Conservation (phyloP, 345 rosid species). For the Arabidopsis arenosa region DNA sequence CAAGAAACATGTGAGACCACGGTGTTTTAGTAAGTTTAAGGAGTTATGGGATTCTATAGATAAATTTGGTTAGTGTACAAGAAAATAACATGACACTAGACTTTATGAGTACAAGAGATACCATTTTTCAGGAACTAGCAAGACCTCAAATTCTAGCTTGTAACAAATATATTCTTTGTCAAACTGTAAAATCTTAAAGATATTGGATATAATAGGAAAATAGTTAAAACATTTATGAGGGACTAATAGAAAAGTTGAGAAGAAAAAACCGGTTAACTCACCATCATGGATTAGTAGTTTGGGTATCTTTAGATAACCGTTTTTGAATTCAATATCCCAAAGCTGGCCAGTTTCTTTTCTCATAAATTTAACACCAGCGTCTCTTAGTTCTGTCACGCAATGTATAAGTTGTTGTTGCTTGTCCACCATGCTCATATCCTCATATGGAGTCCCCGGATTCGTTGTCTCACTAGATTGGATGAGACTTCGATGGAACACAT, state of each 20-base stretch:
- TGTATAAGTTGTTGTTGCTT: constrained; percentile 74
- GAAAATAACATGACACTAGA: too few species aligned
- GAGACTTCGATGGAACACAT: constrained; percentile 65
- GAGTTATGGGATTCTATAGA: constrained; percentile 37
- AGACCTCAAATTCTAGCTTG: too few species aligned
- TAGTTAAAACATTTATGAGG: not conserved
- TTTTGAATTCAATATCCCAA: constrained; percentile 73
- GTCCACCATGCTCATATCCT: constrained; percentile 56
- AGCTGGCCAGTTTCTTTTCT: constrained; percentile 68
- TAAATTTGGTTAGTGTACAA: too few species aligned
- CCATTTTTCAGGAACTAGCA: too few species aligned
- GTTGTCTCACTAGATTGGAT: constrained; percentile 38
- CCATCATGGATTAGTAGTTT: constrained; percentile 80
- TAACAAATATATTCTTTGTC: not conserved
- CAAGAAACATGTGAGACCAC: constrained; percentile 61
- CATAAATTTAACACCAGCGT: constrained; percentile 73
- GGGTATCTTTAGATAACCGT: constrained; percentile 68
- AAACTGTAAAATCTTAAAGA: too few species aligned
- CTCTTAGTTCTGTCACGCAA: constrained; percentile 73
- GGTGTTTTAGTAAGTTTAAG: constrained; percentile 10
- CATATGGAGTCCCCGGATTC: constrained; percentile 41
- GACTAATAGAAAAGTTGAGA: not conserved
- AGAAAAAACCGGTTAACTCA: not conserved
- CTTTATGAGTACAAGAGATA: too few species aligned
- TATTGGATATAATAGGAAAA: too few species aligned